These are phyloP conservation scores for Infundibulicybe gibba DNA, from an alignment of 768 basidiomycete genomes.

Conservation along the genomic window DNA sequence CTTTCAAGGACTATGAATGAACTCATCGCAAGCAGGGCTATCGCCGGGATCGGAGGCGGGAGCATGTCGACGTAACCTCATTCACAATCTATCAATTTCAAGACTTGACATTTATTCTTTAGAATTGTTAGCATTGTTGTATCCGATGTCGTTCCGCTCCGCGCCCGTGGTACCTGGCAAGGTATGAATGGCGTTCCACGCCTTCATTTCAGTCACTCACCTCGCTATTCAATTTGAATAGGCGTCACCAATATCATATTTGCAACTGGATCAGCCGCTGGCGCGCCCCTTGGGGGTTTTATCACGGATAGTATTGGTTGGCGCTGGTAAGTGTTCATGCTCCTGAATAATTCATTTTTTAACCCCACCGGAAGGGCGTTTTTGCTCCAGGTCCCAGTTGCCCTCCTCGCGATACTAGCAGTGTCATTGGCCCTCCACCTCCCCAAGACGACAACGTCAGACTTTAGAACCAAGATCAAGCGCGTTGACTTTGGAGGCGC, in stretches of 20 bases:
- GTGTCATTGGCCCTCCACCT: slow-evolving; percentile 53
- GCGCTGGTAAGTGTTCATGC: slow-evolving; percentile 43
- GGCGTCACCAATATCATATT: slow-evolving; percentile 60
- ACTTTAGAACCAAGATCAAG: slow-evolving; percentile 48
- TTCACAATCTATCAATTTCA: neutral
- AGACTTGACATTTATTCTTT: neutral
- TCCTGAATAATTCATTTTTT: neutral
- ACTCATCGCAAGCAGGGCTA: slow-evolving; percentile 47
- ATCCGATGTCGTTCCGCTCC: slow-evolving; percentile 61
- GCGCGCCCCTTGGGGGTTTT: slow-evolving; percentile 62
- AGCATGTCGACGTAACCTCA: slow-evolving; percentile 59
- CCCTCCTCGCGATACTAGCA: slow-evolving; percentile 48
- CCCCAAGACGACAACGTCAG: slow-evolving; percentile 34
- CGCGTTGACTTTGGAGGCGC: slow-evolving; percentile 66
- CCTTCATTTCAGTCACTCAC: neutral
- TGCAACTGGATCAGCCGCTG: slow-evolving; percentile 51
- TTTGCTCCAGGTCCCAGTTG: slow-evolving; percentile 56
- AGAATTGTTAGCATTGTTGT: slow-evolving; percentile 63
- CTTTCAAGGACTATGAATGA: slow-evolving; percentile 50
- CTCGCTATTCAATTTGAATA: slow-evolving; percentile 13
- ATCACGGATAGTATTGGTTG: slow-evolving; percentile 64
- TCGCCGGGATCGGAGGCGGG: slow-evolving; percentile 59
- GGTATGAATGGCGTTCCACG: slow-evolving; percentile 24
- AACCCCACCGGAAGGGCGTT: slow-evolving; percentile 40
- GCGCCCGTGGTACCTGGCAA: slow-evolving; percentile 67